phyloP scores from a whole-genome alignment of 306 rosid species.

The Nissolia schottii region DNA sequence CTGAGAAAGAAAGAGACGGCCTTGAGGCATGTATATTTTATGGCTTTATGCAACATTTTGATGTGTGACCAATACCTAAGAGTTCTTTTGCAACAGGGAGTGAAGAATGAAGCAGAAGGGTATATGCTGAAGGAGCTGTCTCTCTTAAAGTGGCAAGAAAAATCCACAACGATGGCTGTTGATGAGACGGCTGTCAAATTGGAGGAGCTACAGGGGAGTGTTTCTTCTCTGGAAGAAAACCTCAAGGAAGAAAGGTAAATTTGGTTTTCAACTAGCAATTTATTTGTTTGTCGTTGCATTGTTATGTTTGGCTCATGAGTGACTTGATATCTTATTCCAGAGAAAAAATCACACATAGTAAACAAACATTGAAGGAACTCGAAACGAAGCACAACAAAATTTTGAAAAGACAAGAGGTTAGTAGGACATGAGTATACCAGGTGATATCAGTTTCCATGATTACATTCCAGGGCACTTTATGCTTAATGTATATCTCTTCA shows the following conservation, averaged over 20 bases:
- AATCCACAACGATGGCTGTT: slow-evolving; percentile 73
- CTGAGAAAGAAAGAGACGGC: slow-evolving; percentile 93
- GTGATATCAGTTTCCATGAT: slow-evolving; percentile 11
- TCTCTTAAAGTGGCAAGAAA: slow-evolving; percentile 90
- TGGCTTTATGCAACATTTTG: background rate
- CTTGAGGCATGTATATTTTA: slow-evolving; percentile 68
- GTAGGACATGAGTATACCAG: slow-evolving; percentile 19
- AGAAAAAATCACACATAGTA: slow-evolving; percentile 69
- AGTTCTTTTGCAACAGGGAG: slow-evolving; percentile 56
- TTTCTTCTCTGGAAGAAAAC: slow-evolving; percentile 63
- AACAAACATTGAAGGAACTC: slow-evolving; percentile 65
- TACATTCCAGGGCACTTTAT: background rate
- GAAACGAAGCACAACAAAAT: slow-evolving; percentile 65
- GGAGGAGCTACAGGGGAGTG: slow-evolving; percentile 46
- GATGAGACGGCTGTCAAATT: slow-evolving; percentile 59
- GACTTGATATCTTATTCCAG: slow-evolving; percentile 40
- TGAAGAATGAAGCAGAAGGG: slow-evolving; percentile 90
- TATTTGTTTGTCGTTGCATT: background rate
- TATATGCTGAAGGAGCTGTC: slow-evolving; percentile 92
- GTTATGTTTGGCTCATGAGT: slow-evolving; percentile 11
- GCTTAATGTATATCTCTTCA: background rate
- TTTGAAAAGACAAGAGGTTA: slow-evolving; percentile 76
- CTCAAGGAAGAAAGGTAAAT: slow-evolving; percentile 68
- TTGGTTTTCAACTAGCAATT: background rate
- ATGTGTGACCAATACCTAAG: slow-evolving; percentile 5